These are phyloP conservation scores for Arthrobotrys musiformis DNA, from an alignment of 2,329 filamentous ascomycete species.

Conservation along the genomic window DNA sequence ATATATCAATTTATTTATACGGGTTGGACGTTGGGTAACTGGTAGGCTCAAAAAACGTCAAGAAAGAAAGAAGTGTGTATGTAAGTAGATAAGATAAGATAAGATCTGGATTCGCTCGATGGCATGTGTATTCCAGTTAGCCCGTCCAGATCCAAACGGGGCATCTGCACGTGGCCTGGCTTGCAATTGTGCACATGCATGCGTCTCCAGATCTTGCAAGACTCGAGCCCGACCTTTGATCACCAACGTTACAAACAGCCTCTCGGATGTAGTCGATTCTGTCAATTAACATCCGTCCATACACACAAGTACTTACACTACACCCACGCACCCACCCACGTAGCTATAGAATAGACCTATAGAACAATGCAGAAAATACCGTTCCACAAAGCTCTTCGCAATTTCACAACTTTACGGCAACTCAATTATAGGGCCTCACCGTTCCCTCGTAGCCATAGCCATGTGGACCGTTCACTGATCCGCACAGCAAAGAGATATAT, in stretches of 20 bases:
- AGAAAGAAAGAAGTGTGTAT: too few species aligned
- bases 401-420: not conserved
- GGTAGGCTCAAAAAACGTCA: too few species aligned
- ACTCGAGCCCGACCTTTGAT: not conserved
- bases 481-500: conserved; percentile 21
- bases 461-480: not conserved
- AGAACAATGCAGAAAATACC: conserved; percentile 14
- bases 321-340: too few species aligned
- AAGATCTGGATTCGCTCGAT: not conserved
- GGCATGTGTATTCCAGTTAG: not conserved
- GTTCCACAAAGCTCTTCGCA: not conserved
- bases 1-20: too few species aligned
- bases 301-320: too few species aligned
- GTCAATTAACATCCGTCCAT: conserved; percentile 1
- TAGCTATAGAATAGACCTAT: not conserved
- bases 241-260: too few species aligned
- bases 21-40: too few species aligned
- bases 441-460: not conserved
- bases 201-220: not conserved
- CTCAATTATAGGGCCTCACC: not conserved
- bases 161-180: not conserved
- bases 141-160: not conserved
- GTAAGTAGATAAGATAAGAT: not conserved
- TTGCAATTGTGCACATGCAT: not conserved
- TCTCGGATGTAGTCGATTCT: not conserved